Evolutionary conservation across 352 stramenopile species (phyloP).

Genomic region (Blastocystis sp.): DNA sequence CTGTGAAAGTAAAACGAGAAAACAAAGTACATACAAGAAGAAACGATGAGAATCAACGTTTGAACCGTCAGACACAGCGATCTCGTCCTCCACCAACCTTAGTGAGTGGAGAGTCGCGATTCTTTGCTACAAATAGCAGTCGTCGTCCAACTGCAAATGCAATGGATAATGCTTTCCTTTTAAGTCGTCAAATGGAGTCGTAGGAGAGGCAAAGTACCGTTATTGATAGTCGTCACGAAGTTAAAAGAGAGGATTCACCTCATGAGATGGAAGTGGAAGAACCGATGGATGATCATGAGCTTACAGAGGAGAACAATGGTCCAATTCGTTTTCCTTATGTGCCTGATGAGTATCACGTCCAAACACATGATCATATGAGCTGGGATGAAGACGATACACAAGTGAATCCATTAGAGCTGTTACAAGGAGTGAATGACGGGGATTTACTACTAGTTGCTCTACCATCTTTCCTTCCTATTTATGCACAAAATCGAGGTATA

Average conservation of each 20-base stretch:
- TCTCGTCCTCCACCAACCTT: slow-evolving; percentile 1
- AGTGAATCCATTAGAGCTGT: slow-evolving; percentile 40
- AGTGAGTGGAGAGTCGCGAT: slow-evolving; percentile 47
- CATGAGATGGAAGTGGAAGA: neutral
- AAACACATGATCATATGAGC: neutral
- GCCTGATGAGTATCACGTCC: neutral
- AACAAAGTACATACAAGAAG: neutral
- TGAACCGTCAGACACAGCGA: neutral
- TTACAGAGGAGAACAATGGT: slow-evolving; percentile 34
- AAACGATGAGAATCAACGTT: neutral
- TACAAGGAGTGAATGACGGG: slow-evolving; percentile 41
- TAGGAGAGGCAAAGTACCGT: neutral
- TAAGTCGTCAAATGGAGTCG: neutral
- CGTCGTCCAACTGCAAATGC: neutral
- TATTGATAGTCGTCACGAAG: neutral
- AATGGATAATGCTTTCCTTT: slow-evolving; percentile 44
- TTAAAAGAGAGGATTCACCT: neutral
- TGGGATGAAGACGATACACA: slow-evolving; percentile 59
- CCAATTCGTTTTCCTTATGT: slow-evolving; percentile 62
- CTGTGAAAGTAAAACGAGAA: slow-evolving; percentile 6
- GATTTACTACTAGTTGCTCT: slow-evolving; percentile 48
- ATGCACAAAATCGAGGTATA: slow-evolving; percentile 41
- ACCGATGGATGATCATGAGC: slow-evolving; percentile 15
- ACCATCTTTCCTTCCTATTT: slow-evolving; percentile 59
- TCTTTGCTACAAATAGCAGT: slow-evolving; percentile 56